These are phyloP conservation scores for Tilletiopsis washingtonensis DNA, from an alignment of 1,284 basidiomycete species.

Conservation along the genomic window DNA sequence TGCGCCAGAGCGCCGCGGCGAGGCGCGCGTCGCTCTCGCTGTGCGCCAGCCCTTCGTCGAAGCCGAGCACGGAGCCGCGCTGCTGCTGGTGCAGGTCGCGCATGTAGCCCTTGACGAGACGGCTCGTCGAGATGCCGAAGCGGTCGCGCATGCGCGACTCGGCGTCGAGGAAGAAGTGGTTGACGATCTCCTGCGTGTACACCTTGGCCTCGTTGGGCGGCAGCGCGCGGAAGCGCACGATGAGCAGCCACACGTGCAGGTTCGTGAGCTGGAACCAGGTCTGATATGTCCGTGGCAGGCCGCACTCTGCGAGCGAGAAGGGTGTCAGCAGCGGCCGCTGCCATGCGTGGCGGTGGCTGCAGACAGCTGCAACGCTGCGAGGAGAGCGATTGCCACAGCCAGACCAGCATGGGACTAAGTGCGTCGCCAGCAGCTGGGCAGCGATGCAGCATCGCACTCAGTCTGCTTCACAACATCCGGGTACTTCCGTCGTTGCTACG, in stretches of 20 bases:
- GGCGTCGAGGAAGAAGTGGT: slow-evolving; percentile 92
- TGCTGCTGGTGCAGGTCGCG: slow-evolving; percentile 82
- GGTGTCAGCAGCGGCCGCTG: too few relatives aligned
- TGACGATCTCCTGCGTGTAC: slow-evolving; percentile 73
- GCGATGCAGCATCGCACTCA: too few relatives aligned
- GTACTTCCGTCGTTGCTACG: too few relatives aligned
- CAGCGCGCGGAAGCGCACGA: slow-evolving; percentile 76
- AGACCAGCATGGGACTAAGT: neutral
- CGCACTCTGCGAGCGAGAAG: slow-evolving; percentile 58
- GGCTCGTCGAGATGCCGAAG: slow-evolving; percentile 65
- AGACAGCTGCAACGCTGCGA: neutral
- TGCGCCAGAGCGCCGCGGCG: slow-evolving; percentile 83
- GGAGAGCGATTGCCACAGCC: neutral
- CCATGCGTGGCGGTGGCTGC: neutral
- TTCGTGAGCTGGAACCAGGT: slow-evolving; percentile 96
- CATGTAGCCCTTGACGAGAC: slow-evolving; percentile 81
- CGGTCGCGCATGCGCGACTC: slow-evolving; percentile 75
- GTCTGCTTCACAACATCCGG: too few relatives aligned
- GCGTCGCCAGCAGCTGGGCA: too few relatives aligned
- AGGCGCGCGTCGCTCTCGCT: slow-evolving; percentile 48
- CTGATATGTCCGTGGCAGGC: slow-evolving; percentile 85
- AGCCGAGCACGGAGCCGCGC: slow-evolving; percentile 70
- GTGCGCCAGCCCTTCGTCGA: slow-evolving; percentile 69
- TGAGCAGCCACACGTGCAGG: slow-evolving; percentile 83
- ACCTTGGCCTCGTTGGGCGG: slow-evolving; percentile 60